Conservation (phyloP, 441 rosid species). For the Erodium trifolium region DNA sequence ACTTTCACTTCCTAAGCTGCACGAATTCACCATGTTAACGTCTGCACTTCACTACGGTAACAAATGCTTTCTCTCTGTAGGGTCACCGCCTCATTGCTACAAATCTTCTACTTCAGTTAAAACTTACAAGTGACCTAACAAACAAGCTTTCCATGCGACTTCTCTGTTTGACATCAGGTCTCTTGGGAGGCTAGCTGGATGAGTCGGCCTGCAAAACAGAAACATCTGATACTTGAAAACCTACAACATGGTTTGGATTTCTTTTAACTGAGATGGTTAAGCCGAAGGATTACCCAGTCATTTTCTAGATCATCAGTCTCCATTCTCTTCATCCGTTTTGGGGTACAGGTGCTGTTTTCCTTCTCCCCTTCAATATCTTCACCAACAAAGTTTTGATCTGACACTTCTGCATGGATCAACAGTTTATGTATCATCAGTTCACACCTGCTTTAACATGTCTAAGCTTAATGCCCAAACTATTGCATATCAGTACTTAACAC, state of each 20-base stretch:
- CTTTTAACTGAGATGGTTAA: background rate
- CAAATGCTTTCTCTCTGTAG: background rate
- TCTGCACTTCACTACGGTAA: background rate
- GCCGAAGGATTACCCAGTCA: slow-evolving; percentile 25
- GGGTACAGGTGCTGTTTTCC: slow-evolving; percentile 19
- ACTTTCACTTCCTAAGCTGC: no score
- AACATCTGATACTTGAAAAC: no score
- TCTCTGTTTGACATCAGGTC: background rate
- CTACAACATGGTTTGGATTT: slow-evolving; percentile 1
- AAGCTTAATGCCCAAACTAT: background rate
- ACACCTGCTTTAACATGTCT: background rate
- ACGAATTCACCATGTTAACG: no score
- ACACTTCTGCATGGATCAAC: slow-evolving; percentile 28
- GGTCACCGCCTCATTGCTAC: background rate
- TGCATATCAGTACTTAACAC: background rate
- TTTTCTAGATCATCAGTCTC: slow-evolving; percentile 5
- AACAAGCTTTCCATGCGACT: background rate
- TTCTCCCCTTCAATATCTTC: slow-evolving; percentile 26
- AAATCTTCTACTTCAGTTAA: background rate
- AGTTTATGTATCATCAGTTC: background rate
- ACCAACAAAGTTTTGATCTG: slow-evolving; percentile 39
- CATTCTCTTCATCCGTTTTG: slow-evolving; percentile 28
- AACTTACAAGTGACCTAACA: background rate
- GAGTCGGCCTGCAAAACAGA: background rate
- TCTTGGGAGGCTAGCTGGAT: background rate